Evolutionary conservation across 352 stramenopile species (phyloP), one percentile per base, ranked within the genome.

Genomic region (Phytophthora cryptogea): DNA sequence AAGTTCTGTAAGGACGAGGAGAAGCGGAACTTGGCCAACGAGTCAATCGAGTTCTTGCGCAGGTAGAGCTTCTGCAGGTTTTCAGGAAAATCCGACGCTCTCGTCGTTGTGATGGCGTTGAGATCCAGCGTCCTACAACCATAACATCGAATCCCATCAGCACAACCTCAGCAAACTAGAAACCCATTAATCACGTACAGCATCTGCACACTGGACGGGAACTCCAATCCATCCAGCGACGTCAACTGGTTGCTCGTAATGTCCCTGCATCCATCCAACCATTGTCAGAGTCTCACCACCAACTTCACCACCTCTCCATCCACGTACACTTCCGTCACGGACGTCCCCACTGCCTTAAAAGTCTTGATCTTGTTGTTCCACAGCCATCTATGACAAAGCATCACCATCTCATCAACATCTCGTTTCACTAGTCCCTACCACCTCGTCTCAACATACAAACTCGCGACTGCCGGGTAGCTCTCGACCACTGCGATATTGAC

Each of bases 341-440:
- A 77, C 3, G 63, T 72, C 16, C 56, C 63, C 2, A 65, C 59
- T 0, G 52, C 48, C 37, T 74, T 67, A 39, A 79, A 79, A 40
- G 56, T 55, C 45, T 59, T 69, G 54, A 85, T 79, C 40, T 66
- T 54, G 59, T 85, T 85, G 52, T 80, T 69, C 69, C 69, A 78
- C 9, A 76, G 63, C 46, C 64, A 69, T 9, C 65, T 74, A 32
- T 23, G 20, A 23, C 27, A 31, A 6, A 20, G 26, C 35, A 52
- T 1, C 17, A 36, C 9, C 26, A 54, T 5, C 4, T 10, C 8
- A 14, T 39, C 33, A 39, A 11, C 7, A 16, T n/a, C 33, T 39
- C 33, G 14, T 6, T 39, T 5, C 11, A 16, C 3, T 11, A 39
- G 14, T 8, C 8, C 33, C n/a, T 8, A 4, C 8, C 33, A 36